Percentiles rank a stretch among this genome's conserved stretches.
These are phyloP conservation scores for Ustulina deusta DNA, from an alignment of 2,329 filamentous ascomycete species.

Conservation along the genomic window DNA sequence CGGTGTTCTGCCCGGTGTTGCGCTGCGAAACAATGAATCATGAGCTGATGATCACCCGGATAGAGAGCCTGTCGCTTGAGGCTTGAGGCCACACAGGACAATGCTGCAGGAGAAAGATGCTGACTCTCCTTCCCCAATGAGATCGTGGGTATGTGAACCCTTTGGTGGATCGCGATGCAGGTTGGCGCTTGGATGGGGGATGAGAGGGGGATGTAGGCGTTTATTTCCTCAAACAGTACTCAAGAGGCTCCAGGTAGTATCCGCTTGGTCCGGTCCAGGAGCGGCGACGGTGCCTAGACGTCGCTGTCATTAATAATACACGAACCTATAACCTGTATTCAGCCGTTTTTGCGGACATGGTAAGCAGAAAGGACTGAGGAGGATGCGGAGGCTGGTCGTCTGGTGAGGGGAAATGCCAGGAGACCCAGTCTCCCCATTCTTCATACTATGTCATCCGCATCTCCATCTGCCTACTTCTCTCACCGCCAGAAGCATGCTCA, in stretches of 20 bases:
- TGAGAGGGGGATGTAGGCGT: slow-evolving; percentile 26
- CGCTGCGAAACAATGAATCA: slow-evolving; percentile 24
- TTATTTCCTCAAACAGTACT: slow-evolving; percentile 21
- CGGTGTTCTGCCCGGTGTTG: background rate
- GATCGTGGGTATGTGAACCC: slow-evolving; percentile 31
- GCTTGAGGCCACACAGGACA: slow-evolving; percentile 33
- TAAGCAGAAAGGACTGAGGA: background rate
- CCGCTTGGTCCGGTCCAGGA: slow-evolving; percentile 29
- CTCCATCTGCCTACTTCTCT: slow-evolving; percentile 31
- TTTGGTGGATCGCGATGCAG: slow-evolving; percentile 40
- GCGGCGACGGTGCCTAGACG: slow-evolving; percentile 15
- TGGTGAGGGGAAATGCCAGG: slow-evolving; percentile 32
- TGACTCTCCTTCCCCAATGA: slow-evolving; percentile 36
- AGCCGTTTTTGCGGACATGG: slow-evolving; percentile 6
- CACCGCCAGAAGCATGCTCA: slow-evolving; percentile 33
- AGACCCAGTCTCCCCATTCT: slow-evolving; percentile 21
- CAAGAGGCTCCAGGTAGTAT: slow-evolving; percentile 26
- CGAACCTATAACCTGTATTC: slow-evolving; percentile 4
- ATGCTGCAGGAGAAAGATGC: slow-evolving; percentile 14
- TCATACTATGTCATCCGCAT: slow-evolving; percentile 9
- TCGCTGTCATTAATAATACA: slow-evolving; percentile 29
- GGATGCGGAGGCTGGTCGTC: slow-evolving; percentile 31
- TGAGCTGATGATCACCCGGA: slow-evolving; percentile 32
- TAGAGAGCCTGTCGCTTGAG: slow-evolving; percentile 31
- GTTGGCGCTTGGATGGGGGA: slow-evolving; percentile 38